Base-by-base conservation (phyloP, 805 yeast species). In the Ogataea polymorpha region DNA sequence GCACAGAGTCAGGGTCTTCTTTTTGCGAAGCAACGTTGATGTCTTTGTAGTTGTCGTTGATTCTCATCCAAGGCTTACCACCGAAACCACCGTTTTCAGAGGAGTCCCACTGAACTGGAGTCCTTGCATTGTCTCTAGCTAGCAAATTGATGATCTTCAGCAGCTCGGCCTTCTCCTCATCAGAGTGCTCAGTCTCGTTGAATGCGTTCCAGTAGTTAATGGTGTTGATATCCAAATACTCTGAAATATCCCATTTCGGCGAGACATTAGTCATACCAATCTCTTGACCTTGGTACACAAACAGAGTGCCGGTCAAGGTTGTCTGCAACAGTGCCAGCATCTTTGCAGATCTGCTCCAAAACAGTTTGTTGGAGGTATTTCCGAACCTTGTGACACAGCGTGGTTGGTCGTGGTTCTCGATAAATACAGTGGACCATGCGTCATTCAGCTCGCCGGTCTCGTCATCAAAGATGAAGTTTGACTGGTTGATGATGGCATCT, bases 351-450 rank as follows among this genome's bases (percentile, higher is more conserved):
- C 59, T 53, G 37, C 52, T 62, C 32, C 70, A 56, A 58, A 54
- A 42, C 20, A 29, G 20, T 37, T 58, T 49, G 21, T 59, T 59
- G 6, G 67, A 59, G 36, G 66, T 71, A 56, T 67, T 65, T 34
- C 77, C 79, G 53, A 74, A 76, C 51, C 82, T 66, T 12, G 78
- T 59, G 28, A 75, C 68, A 23, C 72, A 63, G 53, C 82, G 66
- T 11, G 81, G 74, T 51, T 74, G 81, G 58, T 77, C 82, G 54
- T 77, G 83, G 54, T 77, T 77, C 56, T 77, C 83, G 43, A 71
- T 55, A 58, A 70, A 77, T 14, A 69, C 67, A 12, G 82, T 72
- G 23, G 75, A 59, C 82, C 83, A 77, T 13, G 77, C 78, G 48
- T 77, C 82, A 12, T 29, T 29, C 21, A 15, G 20, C 12, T 29